These are phyloP conservation scores for Exophiala bonariae DNA, from an alignment of 2,329 filamentous ascomycete genomes.

Conservation along the genomic window DNA sequence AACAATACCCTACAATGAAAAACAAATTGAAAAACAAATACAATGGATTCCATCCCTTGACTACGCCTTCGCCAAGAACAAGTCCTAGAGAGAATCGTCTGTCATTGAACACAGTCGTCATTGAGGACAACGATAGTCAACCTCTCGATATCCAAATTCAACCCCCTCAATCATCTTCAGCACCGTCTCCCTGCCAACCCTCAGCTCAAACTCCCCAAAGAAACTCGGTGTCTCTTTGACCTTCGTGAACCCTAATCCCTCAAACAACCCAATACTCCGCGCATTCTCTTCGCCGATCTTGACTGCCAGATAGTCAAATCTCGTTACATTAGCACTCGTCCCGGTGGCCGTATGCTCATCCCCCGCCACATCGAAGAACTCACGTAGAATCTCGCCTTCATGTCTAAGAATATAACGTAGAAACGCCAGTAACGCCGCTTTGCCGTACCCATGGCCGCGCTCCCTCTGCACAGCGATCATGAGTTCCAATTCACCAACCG, in stretches of 20 bases:
- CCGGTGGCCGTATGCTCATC: constrained; percentile 15
- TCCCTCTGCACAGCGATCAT: constrained; percentile 70
- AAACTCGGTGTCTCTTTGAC: constrained; percentile 56
- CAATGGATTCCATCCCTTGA: too few species aligned
- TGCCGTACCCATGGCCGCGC: constrained; percentile 65
- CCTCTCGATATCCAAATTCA: constrained; percentile 39
- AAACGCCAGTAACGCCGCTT: constrained; percentile 65
- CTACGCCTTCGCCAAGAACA: too few species aligned
- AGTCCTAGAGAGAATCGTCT: too few species aligned
- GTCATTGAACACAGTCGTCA: too few species aligned
- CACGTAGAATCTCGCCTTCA: constrained; percentile 54
- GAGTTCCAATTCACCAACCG: constrained; percentile 76
- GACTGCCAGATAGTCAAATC: constrained; percentile 54
- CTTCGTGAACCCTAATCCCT: constrained; percentile 58
- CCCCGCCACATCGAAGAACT: constrained; percentile 45
- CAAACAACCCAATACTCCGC: constrained; percentile 61
- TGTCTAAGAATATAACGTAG: constrained; percentile 66
- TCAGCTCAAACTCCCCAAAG: constrained; percentile 68
- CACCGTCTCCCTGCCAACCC: constrained; percentile 32
- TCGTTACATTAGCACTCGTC: not conserved
- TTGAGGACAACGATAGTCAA: constrained; percentile 33
- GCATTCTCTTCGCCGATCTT: constrained; percentile 62
- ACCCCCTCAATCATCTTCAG: constrained; percentile 33
- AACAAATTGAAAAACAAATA: too few species aligned
- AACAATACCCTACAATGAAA: too few species aligned